Evolutionary conservation across 768 basidiomycete genomes (phyloP).

Genomic region (Holtermanniella nyarrowii): DNA sequence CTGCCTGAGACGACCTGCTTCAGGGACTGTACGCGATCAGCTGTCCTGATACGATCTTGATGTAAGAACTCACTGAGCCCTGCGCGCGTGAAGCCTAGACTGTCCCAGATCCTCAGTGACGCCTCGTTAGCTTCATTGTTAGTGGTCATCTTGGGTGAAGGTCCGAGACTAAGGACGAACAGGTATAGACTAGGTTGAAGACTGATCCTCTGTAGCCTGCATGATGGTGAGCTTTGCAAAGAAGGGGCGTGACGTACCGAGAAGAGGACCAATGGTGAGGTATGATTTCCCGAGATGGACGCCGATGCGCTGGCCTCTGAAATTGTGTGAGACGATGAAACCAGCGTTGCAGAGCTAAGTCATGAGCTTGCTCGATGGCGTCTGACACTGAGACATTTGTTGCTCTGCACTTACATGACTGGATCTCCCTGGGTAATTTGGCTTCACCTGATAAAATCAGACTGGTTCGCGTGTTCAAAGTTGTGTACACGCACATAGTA

Average conservation of each 20-base stretch:
- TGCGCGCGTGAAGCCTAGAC: slow-evolving; percentile 64
- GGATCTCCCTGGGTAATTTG: slow-evolving; percentile 77
- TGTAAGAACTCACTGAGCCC: slow-evolving; percentile 53
- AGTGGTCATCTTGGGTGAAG: neutral
- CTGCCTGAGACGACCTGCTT: slow-evolving; percentile 54
- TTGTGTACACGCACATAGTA: slow-evolving; percentile 35
- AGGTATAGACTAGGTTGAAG: slow-evolving; percentile 84
- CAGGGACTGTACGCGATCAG: slow-evolving; percentile 31
- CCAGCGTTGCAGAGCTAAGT: slow-evolving; percentile 76
- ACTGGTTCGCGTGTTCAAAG: neutral
- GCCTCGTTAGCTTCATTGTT: slow-evolving; percentile 54
- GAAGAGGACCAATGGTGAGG: slow-evolving; percentile 64
- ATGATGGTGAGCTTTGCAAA: neutral
- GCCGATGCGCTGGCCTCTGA: slow-evolving; percentile 61
- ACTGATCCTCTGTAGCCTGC: slow-evolving; percentile 45
- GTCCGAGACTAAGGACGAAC: slow-evolving; percentile 17
- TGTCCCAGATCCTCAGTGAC: slow-evolving; percentile 59
- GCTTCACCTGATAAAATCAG: slow-evolving; percentile 16
- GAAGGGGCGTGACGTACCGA: slow-evolving; percentile 50
- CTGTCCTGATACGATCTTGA: slow-evolving; percentile 41
- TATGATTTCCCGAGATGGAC: slow-evolving; percentile 63
- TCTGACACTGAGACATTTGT: neutral
- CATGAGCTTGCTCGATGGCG: neutral
- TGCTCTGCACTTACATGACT: slow-evolving; percentile 59
- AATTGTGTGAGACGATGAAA: slow-evolving; percentile 61